A percentile compares a stretch with the other conserved stretches of the same genome.
Conservation (phyloP, 306 rosid genomes). For the Quercus alba region DNA sequence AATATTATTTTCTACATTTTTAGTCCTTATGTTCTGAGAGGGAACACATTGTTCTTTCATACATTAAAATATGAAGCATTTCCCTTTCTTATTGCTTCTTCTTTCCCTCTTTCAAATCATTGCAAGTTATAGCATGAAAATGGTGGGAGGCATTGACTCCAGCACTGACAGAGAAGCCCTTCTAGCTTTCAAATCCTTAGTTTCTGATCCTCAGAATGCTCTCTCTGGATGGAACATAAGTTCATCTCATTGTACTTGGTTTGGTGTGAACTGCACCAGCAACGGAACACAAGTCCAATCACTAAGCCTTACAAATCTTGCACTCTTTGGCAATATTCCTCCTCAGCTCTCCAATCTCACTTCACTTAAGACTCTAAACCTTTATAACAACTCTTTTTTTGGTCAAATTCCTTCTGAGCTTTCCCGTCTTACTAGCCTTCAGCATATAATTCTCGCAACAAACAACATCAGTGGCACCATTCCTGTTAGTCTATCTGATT, state of each 20-base stretch:
- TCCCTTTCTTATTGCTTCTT: not conserved
- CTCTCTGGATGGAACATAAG: not conserved
- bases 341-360: slow-evolving; percentile 27
- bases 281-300: slow-evolving; percentile 24
- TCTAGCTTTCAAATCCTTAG: slow-evolving; percentile 27
- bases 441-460: not conserved
- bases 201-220: slow-evolving; percentile 24
- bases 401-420: slow-evolving; percentile 27
- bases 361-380: slow-evolving; percentile 24
- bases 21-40: no score
- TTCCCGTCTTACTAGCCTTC: slow-evolving; percentile 10
- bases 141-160: not conserved
- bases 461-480: not conserved
- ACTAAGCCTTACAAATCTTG: slow-evolving; percentile 17
- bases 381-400: slow-evolving; percentile 18
- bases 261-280: slow-evolving; percentile 33
- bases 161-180: slow-evolving; percentile 22
- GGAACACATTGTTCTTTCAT: not conserved
- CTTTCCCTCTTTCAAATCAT: not conserved
- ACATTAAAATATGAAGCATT: not conserved
- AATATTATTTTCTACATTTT: no score
- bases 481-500: not conserved
- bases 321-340: slow-evolving; percentile 30
- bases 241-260: slow-evolving; percentile 37
- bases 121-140: not conserved